A percentile compares a stretch with the other conserved stretches of the same genome.
phyloP scores from a whole-genome alignment of 768 basidiomycete species.

The Agaricus subrufescens region DNA sequence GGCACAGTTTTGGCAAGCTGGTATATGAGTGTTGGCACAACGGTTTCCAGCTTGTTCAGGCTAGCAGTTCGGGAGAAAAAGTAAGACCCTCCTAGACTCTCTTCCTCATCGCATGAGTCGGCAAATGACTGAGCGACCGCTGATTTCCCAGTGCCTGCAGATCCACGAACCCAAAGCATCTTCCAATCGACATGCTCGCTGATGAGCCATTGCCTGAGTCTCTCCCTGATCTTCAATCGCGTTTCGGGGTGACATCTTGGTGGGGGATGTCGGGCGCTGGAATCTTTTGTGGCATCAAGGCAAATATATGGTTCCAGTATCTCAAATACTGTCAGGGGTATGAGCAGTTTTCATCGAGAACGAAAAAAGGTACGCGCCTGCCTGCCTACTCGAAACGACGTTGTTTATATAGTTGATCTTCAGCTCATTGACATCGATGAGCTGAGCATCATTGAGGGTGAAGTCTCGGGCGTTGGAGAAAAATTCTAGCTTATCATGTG shows the following conservation, averaged over 20 bases:
- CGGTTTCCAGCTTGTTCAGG: background rate
- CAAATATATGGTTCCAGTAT: too few relatives aligned
- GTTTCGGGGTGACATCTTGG: background rate
- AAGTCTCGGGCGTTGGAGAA: too few relatives aligned
- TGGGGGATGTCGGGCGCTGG: too few relatives aligned
- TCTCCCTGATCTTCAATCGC: background rate
- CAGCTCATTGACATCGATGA: too few relatives aligned
- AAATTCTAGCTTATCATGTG: too few relatives aligned
- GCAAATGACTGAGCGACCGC: background rate
- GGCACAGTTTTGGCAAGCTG: background rate
- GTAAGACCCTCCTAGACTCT: background rate
- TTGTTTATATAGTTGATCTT: too few relatives aligned
- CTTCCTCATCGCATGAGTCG: background rate
- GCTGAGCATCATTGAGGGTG: too few relatives aligned
- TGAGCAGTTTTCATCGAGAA: too few relatives aligned
- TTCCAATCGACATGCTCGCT: background rate
- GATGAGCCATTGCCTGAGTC: background rate
- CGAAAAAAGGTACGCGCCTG: too few relatives aligned
- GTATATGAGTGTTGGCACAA: constrained; percentile 2
- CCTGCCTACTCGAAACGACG: too few relatives aligned
- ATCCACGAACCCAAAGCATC: background rate
- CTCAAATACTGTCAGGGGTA: too few relatives aligned
- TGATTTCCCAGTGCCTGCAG: background rate
- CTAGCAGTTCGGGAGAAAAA: background rate
- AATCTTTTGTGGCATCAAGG: too few relatives aligned